Percentiles rank a stretch among this genome's conserved stretches.
phyloP scores from a whole-genome alignment of 441 rosid species.

The Sinapis alba region DNA sequence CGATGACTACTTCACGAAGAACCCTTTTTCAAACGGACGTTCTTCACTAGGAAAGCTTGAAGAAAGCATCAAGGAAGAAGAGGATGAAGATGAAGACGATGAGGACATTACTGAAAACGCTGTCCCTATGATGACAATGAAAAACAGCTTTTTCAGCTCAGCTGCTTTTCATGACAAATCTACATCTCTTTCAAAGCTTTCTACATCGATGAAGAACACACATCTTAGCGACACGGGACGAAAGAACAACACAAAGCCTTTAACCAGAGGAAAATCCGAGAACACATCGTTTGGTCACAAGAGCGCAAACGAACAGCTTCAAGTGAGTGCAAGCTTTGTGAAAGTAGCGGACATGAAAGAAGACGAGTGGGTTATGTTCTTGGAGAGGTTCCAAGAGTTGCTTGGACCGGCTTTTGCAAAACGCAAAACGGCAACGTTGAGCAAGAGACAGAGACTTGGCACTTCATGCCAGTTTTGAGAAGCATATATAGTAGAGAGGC shows the following conservation, averaged over 20 bases:
- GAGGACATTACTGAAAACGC: constrained; percentile 42
- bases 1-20: constrained; percentile 49
- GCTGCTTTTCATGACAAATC: constrained; percentile 39
- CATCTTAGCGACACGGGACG: constrained; percentile 52
- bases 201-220: constrained; percentile 69
- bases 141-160: constrained; percentile 30
- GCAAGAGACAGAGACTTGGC: constrained; percentile 95
- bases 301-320: constrained; percentile 89
- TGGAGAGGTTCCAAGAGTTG: constrained; percentile 74
- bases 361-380: constrained; percentile 74
- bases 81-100: constrained; percentile 49
- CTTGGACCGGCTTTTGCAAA: constrained; percentile 68
- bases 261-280: constrained; percentile 50
- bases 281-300: constrained; percentile 77
- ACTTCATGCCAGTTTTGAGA: constrained; percentile 98
- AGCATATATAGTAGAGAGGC: constrained; percentile 22
- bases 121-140: constrained; percentile 31
- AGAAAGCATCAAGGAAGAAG: constrained; percentile 76
- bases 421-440: constrained; percentile 64
- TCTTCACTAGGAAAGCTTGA: constrained; percentile 69
- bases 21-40: constrained; percentile 52
- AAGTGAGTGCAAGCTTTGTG: constrained; percentile 74
- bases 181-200: constrained; percentile 64
- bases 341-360: constrained; percentile 81
- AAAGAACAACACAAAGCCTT: constrained; percentile 40